phyloP scores from a whole-genome alignment of 805 yeast species.

The Lipomyces lipofer region DNA sequence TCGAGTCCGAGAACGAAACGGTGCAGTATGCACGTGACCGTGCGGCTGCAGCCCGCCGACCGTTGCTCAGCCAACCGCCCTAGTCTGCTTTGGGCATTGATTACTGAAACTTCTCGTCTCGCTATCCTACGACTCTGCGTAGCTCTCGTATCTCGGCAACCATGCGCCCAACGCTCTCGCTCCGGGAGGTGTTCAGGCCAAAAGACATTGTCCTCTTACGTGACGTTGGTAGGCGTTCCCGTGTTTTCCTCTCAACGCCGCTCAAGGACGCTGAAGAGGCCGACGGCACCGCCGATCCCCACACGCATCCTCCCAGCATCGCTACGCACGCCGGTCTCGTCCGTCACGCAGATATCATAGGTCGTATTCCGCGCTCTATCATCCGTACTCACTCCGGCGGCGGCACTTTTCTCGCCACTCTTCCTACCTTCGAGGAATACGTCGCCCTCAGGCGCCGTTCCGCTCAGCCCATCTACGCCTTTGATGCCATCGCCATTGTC shows the following conservation, averaged over 20 bases:
- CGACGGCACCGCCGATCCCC: too few species aligned
- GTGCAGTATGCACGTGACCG: too few species aligned
- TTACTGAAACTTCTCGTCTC: too few species aligned
- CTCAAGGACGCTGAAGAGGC: neutral
- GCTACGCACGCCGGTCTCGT: neutral
- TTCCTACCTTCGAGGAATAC: conserved; percentile 52
- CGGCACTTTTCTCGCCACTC: conserved; percentile 41
- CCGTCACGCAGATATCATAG: conserved; percentile 45
- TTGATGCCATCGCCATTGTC: conserved; percentile 52
- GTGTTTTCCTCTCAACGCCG: neutral
- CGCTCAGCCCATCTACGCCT: conserved; percentile 55
- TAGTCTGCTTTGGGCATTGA: too few species aligned
- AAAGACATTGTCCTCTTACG: conserved; percentile 1
- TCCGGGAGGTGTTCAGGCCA: conserved; percentile 2
- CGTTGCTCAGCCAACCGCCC: too few species aligned
- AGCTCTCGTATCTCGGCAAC: too few species aligned
- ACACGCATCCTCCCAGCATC: neutral
- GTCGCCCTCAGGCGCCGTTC: conserved; percentile 44
- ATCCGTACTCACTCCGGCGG: conserved; percentile 34
- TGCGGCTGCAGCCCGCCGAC: too few species aligned
- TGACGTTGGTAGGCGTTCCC: neutral
- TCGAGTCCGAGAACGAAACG: too few species aligned
- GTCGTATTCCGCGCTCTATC: conserved; percentile 42
- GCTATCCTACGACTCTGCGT: too few species aligned
- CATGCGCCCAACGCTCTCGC: too few species aligned